Conservation (phyloP, 176 grass and related monocot species). For the Saccharum officinarum region DNA sequence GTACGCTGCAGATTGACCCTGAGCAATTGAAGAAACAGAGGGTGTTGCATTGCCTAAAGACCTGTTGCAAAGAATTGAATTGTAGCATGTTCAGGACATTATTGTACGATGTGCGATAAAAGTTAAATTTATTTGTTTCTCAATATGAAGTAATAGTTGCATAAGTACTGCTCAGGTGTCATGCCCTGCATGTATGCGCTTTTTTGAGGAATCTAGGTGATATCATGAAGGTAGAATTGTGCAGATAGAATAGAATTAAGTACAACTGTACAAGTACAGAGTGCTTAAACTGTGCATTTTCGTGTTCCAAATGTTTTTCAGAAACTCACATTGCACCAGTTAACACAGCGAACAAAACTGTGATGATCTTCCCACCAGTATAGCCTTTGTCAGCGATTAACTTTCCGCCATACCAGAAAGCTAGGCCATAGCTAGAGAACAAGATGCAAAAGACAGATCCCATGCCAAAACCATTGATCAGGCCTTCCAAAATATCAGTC, state of each 20-base stretch:
- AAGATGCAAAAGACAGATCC: conserved; percentile 50
- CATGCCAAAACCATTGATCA: conserved; percentile 61
- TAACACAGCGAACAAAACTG: conserved; percentile 56
- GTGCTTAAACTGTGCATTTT: not conserved
- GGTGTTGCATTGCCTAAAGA: conserved; percentile 75
- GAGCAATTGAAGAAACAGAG: conserved; percentile 56
- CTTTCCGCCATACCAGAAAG: conserved; percentile 72
- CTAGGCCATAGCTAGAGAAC: conserved; percentile 69
- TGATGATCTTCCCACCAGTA: conserved; percentile 52
- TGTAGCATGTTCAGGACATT: conserved; percentile 10
- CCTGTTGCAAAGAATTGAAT: conserved; percentile 41
- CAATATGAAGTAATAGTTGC: not conserved
- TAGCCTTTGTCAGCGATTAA: conserved; percentile 65
- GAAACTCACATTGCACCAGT: conserved; percentile 60
- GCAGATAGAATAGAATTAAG: not conserved
- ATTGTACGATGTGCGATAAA: not conserved
- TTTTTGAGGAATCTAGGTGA: conserved; percentile 9
- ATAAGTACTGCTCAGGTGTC: not conserved
- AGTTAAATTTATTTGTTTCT: conserved; percentile 13
- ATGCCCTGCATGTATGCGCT: not conserved
- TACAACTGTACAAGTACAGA: not conserved
- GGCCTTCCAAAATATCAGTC: conserved; percentile 56
- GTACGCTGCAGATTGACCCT: conserved; percentile 75
- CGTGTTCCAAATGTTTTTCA: conserved; percentile 12
- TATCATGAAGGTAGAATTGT: not conserved